Evolutionary conservation across 441 rosid species (phyloP).

Genomic region (Breynia disticha): DNA sequence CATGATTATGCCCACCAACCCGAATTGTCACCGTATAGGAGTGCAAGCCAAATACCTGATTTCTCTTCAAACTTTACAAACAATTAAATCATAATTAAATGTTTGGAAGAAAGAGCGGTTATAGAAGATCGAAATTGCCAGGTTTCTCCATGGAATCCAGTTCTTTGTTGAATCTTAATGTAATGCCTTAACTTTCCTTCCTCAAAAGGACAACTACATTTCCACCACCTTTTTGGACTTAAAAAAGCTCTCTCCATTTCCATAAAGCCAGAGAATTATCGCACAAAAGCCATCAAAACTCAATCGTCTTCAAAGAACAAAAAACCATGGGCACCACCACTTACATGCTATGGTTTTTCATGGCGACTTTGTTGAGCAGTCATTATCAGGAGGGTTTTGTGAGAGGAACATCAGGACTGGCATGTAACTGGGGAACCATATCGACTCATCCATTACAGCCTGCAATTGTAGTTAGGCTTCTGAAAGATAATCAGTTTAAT

Average conservation of each 20-base stretch:
- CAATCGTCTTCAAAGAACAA: no score
- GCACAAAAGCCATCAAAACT: background rate
- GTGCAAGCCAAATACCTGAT: no score
- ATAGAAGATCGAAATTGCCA: background rate
- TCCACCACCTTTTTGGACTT: background rate
- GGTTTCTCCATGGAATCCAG: conserved; percentile 3
- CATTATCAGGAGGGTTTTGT: background rate
- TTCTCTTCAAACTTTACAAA: no score
- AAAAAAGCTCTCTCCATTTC: background rate
- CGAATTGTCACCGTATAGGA: no score
- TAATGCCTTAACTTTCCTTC: background rate
- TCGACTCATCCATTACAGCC: conserved; percentile 64
- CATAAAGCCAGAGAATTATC: background rate
- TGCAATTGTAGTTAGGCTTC: conserved; percentile 41
- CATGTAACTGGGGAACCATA: conserved; percentile 69
- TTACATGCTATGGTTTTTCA: background rate
- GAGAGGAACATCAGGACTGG: conserved; percentile 31
- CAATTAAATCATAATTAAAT: no score
- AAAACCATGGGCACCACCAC: background rate
- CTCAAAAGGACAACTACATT: background rate
- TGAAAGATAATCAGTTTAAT: conserved; percentile 63
- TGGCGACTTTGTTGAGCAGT: background rate
- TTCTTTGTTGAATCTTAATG: conserved; percentile 4
- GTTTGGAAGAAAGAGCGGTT: no score
- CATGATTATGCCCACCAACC: no score